Base-by-base conservation (phyloP, 2,329 filamentous ascomycete genomes). In the Chrysoporthe deuterocubensis region DNA sequence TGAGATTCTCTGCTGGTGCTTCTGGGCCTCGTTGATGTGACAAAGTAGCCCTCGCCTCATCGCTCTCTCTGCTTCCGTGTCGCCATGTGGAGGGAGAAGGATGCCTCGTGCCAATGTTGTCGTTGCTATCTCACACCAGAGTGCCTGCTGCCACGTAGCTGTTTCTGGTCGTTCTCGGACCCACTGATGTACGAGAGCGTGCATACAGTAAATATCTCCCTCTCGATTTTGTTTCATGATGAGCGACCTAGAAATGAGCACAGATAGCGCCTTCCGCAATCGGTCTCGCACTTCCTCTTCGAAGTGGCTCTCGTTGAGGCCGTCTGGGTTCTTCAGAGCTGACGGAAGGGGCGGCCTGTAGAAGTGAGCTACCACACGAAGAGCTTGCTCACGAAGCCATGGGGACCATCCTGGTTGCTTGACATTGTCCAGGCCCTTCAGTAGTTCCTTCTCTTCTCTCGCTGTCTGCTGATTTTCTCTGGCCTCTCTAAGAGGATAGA, bases 201-300 rank as follows among this genome's bases (percentile, higher is more conserved):
- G 58, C 58, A 61, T 43, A 32, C 37, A 46, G 43, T 61, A 61
- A 40, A 43, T 40, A 16, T 26, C 58, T 18, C 21, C 43, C 26
- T 61, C 34, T 14, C 37, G 40, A n/a, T 26, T 34, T 18, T 61
- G 58, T 18, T 44, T 61, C 40, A 43, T 46, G 40, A 43, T 34
- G 11, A 61, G 43, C 6, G 58, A 61, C n/a, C 58, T 61, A 7
- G 58, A 61, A 7, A 61, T 40, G n/a, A 61, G 58, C 40, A 61
- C 58, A 8, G 40, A 43, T 7, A 61, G 58, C 11, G 58, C 34
- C 43, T 5, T 8, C 4, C 43, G n/a, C 43, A 61, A 26, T 18
- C 43, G n/a, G 40, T 61, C 58, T 4, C 40, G 37, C 37, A 61
- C 43, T 26, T 61, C 34, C 18, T 61, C 58, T 34, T 46, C 58